These are phyloP conservation scores for Brassica incana DNA, from an alignment of 345 rosid species.

Conservation along the genomic window DNA sequence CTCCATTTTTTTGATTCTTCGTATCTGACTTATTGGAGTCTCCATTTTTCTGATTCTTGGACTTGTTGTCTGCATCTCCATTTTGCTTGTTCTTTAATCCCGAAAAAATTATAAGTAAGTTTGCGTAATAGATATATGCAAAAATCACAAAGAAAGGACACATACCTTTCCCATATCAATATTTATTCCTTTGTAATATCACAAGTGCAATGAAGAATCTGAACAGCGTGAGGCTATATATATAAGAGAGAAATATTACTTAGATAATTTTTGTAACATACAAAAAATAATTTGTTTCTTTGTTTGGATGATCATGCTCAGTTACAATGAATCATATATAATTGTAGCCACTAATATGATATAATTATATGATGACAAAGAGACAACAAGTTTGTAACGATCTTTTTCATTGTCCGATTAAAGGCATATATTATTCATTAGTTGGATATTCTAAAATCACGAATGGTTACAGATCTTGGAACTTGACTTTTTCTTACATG, in stretches of 20 bases:
- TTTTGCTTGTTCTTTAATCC: slow-evolving; percentile 29
- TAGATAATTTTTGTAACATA: slow-evolving; percentile 25
- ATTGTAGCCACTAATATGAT: neutral
- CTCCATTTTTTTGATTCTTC: slow-evolving; percentile 22
- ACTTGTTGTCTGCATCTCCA: neutral
- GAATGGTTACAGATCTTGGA: too few relatives aligned
- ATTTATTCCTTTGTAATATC: neutral
- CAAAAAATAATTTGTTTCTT: slow-evolving; percentile 13
- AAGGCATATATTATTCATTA: neutral
- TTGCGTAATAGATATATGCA: neutral
- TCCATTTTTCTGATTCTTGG: slow-evolving; percentile 16
- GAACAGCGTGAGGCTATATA: slow-evolving; percentile 2
- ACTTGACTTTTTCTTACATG: too few relatives aligned
- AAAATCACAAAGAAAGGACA: neutral
- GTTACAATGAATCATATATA: neutral
- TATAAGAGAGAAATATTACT: neutral
- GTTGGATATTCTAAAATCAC: too few relatives aligned
- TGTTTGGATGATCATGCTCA: slow-evolving; percentile 17
- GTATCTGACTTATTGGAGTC: neutral
- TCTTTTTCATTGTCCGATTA: neutral
- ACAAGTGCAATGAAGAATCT: slow-evolving; percentile 17
- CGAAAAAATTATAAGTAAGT: neutral
- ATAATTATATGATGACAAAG: slow-evolving; percentile 8
- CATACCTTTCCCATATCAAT: slow-evolving; percentile 36
- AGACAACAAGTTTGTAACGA: slow-evolving; percentile 27